phyloP scores from a whole-genome alignment of 2,329 filamentous ascomycete species.

The Trichoderma koningiopsis region DNA sequence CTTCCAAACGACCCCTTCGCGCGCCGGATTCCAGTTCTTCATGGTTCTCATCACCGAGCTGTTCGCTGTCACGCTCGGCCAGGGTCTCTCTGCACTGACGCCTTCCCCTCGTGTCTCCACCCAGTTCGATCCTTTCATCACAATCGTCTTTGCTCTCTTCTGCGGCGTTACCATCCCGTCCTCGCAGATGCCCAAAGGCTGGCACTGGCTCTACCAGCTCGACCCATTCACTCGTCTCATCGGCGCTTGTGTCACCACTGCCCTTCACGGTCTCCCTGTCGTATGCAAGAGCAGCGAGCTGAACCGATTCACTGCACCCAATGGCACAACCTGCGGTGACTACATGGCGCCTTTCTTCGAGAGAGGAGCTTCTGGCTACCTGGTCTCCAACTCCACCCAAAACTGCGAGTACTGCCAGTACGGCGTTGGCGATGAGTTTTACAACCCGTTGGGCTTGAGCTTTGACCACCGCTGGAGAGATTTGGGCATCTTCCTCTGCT shows the following conservation, averaged over 20 bases:
- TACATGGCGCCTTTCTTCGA: slow-evolving; percentile 76
- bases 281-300: slow-evolving; percentile 63
- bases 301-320: slow-evolving; percentile 68
- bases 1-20: slow-evolving; percentile 61
- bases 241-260: slow-evolving; percentile 76
- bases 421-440: slow-evolving; percentile 79
- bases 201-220: slow-evolving; percentile 82
- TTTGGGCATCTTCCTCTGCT: slow-evolving; percentile 74
- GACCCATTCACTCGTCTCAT: slow-evolving; percentile 83
- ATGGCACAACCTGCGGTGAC: slow-evolving; percentile 67
- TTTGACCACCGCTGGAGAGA: slow-evolving; percentile 79
- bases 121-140: slow-evolving; percentile 78
- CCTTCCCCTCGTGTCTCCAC: slow-evolving; percentile 77
- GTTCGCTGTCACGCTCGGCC: slow-evolving; percentile 79
- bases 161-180: slow-evolving; percentile 83
- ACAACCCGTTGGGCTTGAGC: slow-evolving; percentile 63
- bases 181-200: slow-evolving; percentile 76
- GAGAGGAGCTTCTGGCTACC: slow-evolving; percentile 69
- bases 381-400: slow-evolving; percentile 65
- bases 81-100: slow-evolving; percentile 74
- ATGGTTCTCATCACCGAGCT: slow-evolving; percentile 82
- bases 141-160: slow-evolving; percentile 82
- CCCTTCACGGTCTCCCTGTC: slow-evolving; percentile 67
- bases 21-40: slow-evolving; percentile 85
- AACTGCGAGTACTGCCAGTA: slow-evolving; percentile 82